phyloP scores from a whole-genome alignment of 257 asterid species.

The Cinchona pubescens region DNA sequence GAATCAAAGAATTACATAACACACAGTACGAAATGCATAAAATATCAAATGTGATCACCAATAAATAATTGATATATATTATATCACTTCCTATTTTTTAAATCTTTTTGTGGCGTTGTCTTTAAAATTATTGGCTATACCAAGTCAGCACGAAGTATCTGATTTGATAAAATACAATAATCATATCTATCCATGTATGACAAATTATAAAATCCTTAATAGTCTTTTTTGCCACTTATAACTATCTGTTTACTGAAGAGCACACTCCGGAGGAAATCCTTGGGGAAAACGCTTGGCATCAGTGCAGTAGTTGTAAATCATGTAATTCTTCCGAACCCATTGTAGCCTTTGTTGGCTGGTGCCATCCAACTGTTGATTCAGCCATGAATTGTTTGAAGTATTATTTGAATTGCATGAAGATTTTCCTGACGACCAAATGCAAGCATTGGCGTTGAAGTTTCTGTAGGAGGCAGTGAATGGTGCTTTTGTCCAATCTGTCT shows the following conservation, averaged over 20 bases:
- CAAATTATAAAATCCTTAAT: not conserved
- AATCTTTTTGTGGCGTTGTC: no score
- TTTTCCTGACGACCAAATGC: not conserved
- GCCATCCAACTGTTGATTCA: slow-evolving; percentile 28
- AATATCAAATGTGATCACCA: no score
- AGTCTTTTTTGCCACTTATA: not conserved
- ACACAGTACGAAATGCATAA: not conserved
- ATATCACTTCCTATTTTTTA: no score
- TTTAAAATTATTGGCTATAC: no score
- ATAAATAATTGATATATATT: no score
- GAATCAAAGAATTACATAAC: not conserved
- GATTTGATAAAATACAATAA: no score
- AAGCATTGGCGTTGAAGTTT: slow-evolving; percentile 21
- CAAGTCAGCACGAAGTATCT: no score
- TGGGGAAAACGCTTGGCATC: slow-evolving; percentile 37
- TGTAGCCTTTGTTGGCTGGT: slow-evolving; percentile 26
- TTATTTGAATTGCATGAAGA: slow-evolving; percentile 10
- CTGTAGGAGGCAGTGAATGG: slow-evolving; percentile 44
- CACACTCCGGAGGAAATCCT: slow-evolving; percentile 35
- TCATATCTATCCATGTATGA: not conserved
- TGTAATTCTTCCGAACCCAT: slow-evolving; percentile 38
- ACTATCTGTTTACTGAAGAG: not conserved
- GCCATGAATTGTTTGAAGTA: slow-evolving; percentile 27
- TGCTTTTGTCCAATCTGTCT: slow-evolving; percentile 42
- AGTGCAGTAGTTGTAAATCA: slow-evolving; percentile 44